Evolutionary conservation across 495 filamentous ascomycete genomes (phyloP), one percentile per base, ranked within the genome.

Genomic region (Monascus purpureus): DNA sequence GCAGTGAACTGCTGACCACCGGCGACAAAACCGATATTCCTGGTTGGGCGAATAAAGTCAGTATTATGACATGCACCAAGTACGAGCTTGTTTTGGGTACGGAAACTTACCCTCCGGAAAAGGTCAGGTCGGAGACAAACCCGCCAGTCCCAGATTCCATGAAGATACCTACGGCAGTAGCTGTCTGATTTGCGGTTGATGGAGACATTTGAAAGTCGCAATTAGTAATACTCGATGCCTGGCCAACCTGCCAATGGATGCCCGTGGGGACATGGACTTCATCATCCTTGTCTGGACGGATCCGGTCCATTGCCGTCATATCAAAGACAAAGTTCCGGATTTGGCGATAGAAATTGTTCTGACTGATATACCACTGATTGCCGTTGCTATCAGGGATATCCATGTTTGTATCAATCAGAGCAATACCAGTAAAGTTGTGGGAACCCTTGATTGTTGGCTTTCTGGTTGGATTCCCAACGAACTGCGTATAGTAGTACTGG

Each of bases 281-380:
- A 6, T 24, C 6, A 6, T 11, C 22, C 6, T 24, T 24, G 22
- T 24, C 55, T 35, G 79, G 82, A 2, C 52, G 45, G 25, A 53
- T 62, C 31, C 62, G 42, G 9, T 80, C 77, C 69, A 81, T 73
- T 8, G 60, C 70, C 17, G 72, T 85, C 27, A 87, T 54, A 50
- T 97, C 90, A 52, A 97, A 78, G 45, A 85, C 68, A 43, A 97
- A 81, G 63, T 97, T 96, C 53, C 92, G 83, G 41, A 97, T 65
- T 44, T 92, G 81, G 28, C 90, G 85, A 70, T 85, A 96, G 68
- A 97, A 97, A 65, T 97, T 95, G 73, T 96, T 97, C 58, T 93
- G 80, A 55, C 93, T 93, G 41, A 78, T 84, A 58, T 77, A 94
- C 74, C 77, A 82, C 49, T 80, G 78, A 36, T 42, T 49, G 14